Conservation (phyloP, 2,329 filamentous ascomycete genomes). For the Paecilomyces formosus region DNA sequence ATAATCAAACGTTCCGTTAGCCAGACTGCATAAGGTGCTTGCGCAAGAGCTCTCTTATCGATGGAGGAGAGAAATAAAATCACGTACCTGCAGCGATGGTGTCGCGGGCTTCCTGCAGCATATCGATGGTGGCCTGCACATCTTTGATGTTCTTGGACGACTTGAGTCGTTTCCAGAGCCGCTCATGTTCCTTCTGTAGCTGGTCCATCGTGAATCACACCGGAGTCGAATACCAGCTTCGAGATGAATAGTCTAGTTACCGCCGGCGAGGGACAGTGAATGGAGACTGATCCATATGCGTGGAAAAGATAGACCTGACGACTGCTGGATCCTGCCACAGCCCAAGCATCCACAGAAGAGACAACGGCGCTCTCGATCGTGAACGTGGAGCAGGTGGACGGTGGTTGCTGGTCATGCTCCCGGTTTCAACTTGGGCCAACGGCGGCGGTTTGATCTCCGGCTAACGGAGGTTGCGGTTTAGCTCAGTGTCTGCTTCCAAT, state of each 20-base stretch:
- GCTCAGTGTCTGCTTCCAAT: neutral
- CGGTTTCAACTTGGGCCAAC: neutral
- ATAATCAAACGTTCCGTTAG: neutral
- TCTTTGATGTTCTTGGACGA: constrained; percentile 65
- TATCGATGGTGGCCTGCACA: constrained; percentile 75
- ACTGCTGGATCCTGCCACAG: neutral
- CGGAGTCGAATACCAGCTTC: constrained; percentile 6
- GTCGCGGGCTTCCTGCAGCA: constrained; percentile 66
- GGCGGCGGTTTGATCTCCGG: neutral
- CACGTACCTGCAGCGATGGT: constrained; percentile 61
- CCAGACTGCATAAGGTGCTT: constrained; percentile 8
- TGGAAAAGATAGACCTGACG: neutral
- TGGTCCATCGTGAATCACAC: constrained; percentile 45
- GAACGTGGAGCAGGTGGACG: neutral
- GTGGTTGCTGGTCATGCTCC: neutral
- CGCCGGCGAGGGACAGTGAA: constrained; percentile 11
- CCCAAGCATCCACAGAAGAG: neutral
- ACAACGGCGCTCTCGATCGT: neutral
- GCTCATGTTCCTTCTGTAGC: constrained; percentile 66
- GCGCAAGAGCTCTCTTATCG: neutral
- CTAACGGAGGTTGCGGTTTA: neutral
- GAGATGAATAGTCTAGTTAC: constrained; percentile 23
- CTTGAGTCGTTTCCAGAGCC: constrained; percentile 61
- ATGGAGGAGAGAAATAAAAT: neutral
- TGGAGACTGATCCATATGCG: constrained; percentile 8